Evolutionary conservation across 495 filamentous ascomycete species (phyloP).

Genomic region (Aspergillus saccharolyticus): DNA sequence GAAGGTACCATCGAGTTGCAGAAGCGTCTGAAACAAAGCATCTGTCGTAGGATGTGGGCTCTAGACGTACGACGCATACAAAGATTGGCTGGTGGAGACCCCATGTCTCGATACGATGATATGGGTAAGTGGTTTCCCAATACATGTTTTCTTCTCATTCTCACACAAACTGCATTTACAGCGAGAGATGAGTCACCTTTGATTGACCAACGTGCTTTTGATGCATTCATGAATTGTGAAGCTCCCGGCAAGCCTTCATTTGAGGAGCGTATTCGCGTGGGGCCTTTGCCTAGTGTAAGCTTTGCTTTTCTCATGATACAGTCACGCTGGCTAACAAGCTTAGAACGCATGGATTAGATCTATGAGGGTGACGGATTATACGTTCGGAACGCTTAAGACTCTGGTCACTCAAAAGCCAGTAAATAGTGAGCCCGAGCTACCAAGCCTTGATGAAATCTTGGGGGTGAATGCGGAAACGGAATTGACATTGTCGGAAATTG

Average conservation of each 20-base stretch:
- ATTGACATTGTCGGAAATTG: slow-evolving; percentile 33
- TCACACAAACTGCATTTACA: slow-evolving; percentile 15
- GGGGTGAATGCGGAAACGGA: slow-evolving; percentile 24
- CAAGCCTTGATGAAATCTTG: slow-evolving; percentile 24
- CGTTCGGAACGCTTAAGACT: slow-evolving; percentile 31
- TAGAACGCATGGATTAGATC: slow-evolving; percentile 40
- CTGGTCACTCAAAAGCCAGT: slow-evolving; percentile 33
- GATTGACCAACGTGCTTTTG: slow-evolving; percentile 32
- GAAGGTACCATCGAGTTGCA: slow-evolving; percentile 39
- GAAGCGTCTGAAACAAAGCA: slow-evolving; percentile 32
- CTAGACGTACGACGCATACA: slow-evolving; percentile 38
- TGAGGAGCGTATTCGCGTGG: slow-evolving; percentile 38
- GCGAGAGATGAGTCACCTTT: slow-evolving; percentile 27
- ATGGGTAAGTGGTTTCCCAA: slow-evolving; percentile 25
- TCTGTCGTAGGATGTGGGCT: slow-evolving; percentile 40
- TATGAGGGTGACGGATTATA: slow-evolving; percentile 30
- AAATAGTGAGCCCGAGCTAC: slow-evolving; percentile 22
- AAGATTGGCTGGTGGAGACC: slow-evolving; percentile 37
- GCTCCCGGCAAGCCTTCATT: slow-evolving; percentile 31
- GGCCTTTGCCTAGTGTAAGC: slow-evolving; percentile 39
- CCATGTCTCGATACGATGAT: slow-evolving; percentile 31
- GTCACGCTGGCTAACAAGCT: neutral
- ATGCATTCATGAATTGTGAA: slow-evolving; percentile 46
- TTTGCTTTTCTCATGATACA: neutral
- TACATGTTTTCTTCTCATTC: neutral